Evolutionary conservation across 345 rosid genomes (phyloP).

Genomic region (Hirschfeldia incana): DNA sequence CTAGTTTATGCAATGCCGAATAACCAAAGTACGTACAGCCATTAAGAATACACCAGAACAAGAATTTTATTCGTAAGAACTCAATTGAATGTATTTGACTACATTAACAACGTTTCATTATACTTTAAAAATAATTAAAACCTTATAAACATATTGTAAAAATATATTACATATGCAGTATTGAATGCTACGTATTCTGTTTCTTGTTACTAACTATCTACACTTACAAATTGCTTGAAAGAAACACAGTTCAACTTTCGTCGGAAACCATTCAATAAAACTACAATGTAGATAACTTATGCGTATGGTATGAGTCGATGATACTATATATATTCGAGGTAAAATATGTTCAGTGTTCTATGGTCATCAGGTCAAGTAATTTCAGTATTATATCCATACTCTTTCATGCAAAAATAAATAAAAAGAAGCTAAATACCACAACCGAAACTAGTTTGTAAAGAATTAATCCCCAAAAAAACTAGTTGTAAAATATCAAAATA

Average conservation of each 20-base stretch:
- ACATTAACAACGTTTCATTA: not conserved
- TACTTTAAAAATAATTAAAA: not conserved
- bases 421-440: not conserved
- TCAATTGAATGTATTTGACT: not conserved
- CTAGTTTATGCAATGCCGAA: conserved; percentile 17
- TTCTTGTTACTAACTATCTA: not conserved
- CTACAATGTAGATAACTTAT: not conserved
- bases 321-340: not conserved
- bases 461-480: not conserved
- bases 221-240: not conserved
- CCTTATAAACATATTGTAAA: not conserved
- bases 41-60: conserved; percentile 10
- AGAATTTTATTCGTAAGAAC: not conserved
- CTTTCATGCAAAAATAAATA: conserved; percentile 5
- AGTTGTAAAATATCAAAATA: not conserved
- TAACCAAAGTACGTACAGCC: not conserved
- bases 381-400: conserved; percentile 20
- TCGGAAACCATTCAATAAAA: conserved; percentile 9
- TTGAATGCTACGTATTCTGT: not conserved
- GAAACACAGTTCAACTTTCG: not conserved
- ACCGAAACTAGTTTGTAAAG: not conserved
- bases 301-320: not conserved
- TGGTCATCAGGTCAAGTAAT: conserved; percentile 28
- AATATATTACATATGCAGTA: not conserved
- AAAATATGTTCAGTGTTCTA: conserved; percentile 7